Conservation (phyloP, 2,329 filamentous ascomycete genomes). For the Daldinia sp. region DNA sequence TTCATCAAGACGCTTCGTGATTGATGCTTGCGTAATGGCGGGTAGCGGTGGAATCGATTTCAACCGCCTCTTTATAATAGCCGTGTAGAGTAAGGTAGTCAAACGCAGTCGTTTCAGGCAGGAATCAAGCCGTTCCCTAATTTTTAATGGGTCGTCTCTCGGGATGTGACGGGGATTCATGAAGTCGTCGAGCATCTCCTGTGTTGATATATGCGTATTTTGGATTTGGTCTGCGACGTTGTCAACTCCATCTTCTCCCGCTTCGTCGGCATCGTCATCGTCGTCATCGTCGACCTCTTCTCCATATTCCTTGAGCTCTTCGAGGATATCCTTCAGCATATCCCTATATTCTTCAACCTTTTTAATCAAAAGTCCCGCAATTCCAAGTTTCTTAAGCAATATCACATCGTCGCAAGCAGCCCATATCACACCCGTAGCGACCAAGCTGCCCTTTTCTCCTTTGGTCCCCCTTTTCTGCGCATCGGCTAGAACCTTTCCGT, state of each 20-base stretch:
- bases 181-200: slow-evolving; percentile 71
- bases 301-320: slow-evolving; percentile 88
- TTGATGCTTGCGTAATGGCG: slow-evolving; percentile 42
- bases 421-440: slow-evolving; percentile 82
- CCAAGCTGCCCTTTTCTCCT: slow-evolving; percentile 61
- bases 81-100: slow-evolving; percentile 72
- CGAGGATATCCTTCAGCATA: slow-evolving; percentile 80
- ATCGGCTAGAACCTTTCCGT: slow-evolving; percentile 62
- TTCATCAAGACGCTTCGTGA: slow-evolving; percentile 60
- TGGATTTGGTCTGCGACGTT: slow-evolving; percentile 47
- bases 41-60: slow-evolving; percentile 63
- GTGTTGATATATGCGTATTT: slow-evolving; percentile 52
- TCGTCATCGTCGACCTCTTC: slow-evolving; percentile 73
- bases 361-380: slow-evolving; percentile 73
- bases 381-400: slow-evolving; percentile 69
- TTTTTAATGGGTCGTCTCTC: slow-evolving; percentile 66
- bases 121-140: slow-evolving; percentile 71
- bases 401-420: slow-evolving; percentile 79
- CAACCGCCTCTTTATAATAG: slow-evolving; percentile 73
- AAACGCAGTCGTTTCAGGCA: slow-evolving; percentile 72
- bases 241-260: slow-evolving; percentile 54
- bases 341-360: slow-evolving; percentile 79
- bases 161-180: slow-evolving; percentile 72
- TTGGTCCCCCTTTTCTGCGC: slow-evolving; percentile 56
- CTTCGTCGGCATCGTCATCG: slow-evolving; percentile 59